phyloP scores from a whole-genome alignment of 2,329 filamentous ascomycete species.

The Penicillium brasilianum region DNA sequence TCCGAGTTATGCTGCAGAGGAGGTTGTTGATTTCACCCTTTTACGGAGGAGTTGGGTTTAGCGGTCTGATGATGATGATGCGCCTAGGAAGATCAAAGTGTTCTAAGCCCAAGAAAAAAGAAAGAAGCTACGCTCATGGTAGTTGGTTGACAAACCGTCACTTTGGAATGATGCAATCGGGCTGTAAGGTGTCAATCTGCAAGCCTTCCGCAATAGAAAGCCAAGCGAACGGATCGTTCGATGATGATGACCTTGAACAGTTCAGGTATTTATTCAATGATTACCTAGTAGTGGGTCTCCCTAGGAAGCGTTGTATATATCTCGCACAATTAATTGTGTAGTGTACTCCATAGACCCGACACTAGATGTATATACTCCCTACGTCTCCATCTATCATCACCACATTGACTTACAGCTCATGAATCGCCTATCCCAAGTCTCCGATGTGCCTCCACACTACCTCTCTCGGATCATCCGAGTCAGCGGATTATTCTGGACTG shows the following conservation, averaged over 20 bases:
- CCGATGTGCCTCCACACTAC: neutral
- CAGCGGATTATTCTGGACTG: neutral
- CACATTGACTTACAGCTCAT: neutral
- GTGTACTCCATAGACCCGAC: too few species aligned
- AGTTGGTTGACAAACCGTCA: neutral
- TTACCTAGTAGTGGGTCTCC: neutral
- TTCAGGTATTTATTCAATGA: neutral
- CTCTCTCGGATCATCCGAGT: neutral
- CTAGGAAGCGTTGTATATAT: neutral
- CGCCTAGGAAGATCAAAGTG: too few species aligned
- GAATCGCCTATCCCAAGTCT: neutral
- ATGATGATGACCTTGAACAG: neutral
- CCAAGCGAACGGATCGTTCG: neutral
- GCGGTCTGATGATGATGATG: neutral
- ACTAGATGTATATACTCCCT: too few species aligned
- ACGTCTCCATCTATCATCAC: too few species aligned
- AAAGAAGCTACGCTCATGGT: neutral
- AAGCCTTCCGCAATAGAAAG: conserved; percentile 23
- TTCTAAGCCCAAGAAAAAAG: neutral
- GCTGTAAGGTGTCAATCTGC: conserved; percentile 26
- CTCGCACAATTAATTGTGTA: too few species aligned
- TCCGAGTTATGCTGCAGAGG: neutral
- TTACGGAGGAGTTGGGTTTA: neutral
- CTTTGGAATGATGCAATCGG: conserved; percentile 29
- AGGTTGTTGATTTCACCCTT: neutral